Base-by-base conservation (phyloP, 1,284 basidiomycete genomes). In the Irpex rosettiformis region DNA sequence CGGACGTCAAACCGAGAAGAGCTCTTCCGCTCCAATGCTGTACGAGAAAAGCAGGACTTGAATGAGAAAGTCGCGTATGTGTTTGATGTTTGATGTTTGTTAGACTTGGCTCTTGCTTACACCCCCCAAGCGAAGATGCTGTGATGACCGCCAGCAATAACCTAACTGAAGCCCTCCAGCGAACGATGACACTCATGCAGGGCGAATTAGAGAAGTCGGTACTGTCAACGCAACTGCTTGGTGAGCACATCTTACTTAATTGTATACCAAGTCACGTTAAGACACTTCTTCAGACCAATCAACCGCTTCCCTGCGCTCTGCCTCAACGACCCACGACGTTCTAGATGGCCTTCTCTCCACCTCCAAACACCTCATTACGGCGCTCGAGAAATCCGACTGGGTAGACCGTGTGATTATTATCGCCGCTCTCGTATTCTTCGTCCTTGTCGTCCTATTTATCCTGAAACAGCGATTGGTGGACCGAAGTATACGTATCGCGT, bases 181-280 rank as follows among this genome's bases (percentile, higher is more conserved):
- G 94, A 30, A 97, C 94, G 4, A 83, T 94, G 27, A 81, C 79
- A 18, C 75, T 93, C 7, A 93, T 98, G 89, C 93, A 96, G 73
- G 84, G 83, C 51, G 95, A 98, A 68, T 84, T 98, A 2, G 91
- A 97, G 68, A 84, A 87, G 30, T 95, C 93, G 0, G 91, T 96
- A 10, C 77, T 96, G 48, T 86, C 91, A 1, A 81, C 80, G 3
- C 95, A 98, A 69, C 85, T 95, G 71, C 83, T 97, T 25, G 91
- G 93, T 92, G 64, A 49, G 81, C 42, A 7, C 42, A 30, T 28
- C 48, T 11, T 10, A n/a, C 7, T 27, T 40, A n/a, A 25, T 18
- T 2, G 27, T 45, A 56, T 30, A 8, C 56, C 54, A 52, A 27
- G 3, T n/a, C 43, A 28, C 25, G 28, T 48, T 37, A 53, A 55